phyloP scores from a whole-genome alignment of 1,284 basidiomycete genomes.

The Sanghuangporus baumii region DNA sequence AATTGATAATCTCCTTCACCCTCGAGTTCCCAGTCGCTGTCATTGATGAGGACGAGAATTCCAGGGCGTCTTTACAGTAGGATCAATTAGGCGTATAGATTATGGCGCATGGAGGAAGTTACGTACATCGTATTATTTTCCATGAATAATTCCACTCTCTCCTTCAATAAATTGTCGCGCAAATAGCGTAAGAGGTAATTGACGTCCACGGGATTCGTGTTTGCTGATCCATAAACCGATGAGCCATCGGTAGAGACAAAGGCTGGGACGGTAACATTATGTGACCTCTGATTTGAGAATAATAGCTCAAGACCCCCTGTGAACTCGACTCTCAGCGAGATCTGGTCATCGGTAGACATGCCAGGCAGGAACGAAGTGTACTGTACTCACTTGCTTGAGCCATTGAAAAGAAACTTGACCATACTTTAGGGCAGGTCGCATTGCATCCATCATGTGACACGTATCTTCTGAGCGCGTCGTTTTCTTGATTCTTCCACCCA shows the following conservation, averaged over 20 bases:
- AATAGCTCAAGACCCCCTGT: constrained; percentile 80
- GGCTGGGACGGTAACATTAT: constrained; percentile 57
- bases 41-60: constrained; percentile 92
- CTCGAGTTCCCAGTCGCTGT: constrained; percentile 97
- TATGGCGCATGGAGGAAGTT: constrained; percentile 5
- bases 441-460: not conserved
- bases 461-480: too few species aligned
- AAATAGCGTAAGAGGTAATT: constrained; percentile 78
- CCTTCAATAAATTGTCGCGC: constrained; percentile 73
- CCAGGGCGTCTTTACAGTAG: constrained; percentile 76
- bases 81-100: not conserved
- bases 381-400: not conserved
- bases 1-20: constrained; percentile 88
- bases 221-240: constrained; percentile 19
- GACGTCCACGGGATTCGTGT: constrained; percentile 56
- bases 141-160: constrained; percentile 86
- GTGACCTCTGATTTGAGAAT: constrained; percentile 64
- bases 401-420: not conserved
- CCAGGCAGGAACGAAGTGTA: not conserved
- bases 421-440: not conserved
- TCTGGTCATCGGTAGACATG: not conserved
- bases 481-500: not conserved
- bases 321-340: constrained; percentile 57
- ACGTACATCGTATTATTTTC: constrained; percentile 87
- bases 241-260: constrained; percentile 28